phyloP scores from a whole-genome alignment of 2,329 filamentous ascomycete species.

The Penicillium sp. region DNA sequence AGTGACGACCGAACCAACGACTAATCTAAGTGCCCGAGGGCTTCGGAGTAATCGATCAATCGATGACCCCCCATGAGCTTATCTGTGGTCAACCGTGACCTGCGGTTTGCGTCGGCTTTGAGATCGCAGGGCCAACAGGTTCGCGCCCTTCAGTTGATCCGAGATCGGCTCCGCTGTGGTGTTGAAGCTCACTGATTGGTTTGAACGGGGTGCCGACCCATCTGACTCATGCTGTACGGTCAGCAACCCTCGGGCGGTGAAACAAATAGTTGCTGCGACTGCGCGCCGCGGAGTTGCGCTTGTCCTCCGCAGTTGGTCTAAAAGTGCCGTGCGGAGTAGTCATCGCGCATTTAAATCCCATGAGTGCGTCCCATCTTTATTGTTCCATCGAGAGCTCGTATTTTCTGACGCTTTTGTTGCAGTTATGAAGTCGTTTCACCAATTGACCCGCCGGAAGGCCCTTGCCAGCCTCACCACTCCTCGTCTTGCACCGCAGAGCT shows the following conservation, averaged over 20 bases:
- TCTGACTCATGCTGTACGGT: slow-evolving; percentile 7
- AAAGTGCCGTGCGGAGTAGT: slow-evolving; percentile 15
- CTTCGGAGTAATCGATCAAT: no score
- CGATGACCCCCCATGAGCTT: no score
- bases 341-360: slow-evolving; percentile 20
- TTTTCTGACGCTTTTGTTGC: slow-evolving; percentile 2
- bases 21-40: no score
- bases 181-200: slow-evolving; percentile 11
- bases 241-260: background rate
- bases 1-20: no score
- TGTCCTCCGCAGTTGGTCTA: slow-evolving; percentile 16
- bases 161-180: slow-evolving; percentile 15
- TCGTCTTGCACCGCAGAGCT: slow-evolving; percentile 20
- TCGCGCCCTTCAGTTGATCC: slow-evolving; percentile 7
- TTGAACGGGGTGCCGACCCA: background rate
- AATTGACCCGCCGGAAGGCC: slow-evolving; percentile 30
- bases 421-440: slow-evolving; percentile 32
- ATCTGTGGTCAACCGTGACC: background rate
- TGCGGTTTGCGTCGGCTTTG: slow-evolving; percentile 9
- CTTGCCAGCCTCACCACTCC: slow-evolving; percentile 21
- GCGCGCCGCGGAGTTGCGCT: slow-evolving; percentile 23
- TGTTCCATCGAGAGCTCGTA: background rate
- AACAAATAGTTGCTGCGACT: background rate
- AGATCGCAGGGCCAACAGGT: background rate
- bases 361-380: slow-evolving; percentile 6